Evolutionary conservation across 345 rosid species (phyloP).

Genomic region (Aurinia saxatilis): DNA sequence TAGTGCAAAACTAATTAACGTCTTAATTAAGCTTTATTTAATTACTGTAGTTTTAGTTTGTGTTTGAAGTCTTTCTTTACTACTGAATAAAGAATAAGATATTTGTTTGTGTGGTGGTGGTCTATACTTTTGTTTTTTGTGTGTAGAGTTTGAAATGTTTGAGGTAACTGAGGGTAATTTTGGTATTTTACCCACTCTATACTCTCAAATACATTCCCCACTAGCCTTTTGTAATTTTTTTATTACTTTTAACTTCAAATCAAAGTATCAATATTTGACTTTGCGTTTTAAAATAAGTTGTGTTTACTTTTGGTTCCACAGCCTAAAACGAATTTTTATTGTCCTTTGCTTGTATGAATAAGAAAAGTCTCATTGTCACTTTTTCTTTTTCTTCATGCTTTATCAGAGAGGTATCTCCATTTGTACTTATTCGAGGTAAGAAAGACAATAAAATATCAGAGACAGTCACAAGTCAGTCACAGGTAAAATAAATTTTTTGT

Average conservation of each 20-base stretch:
- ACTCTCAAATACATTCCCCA: background rate
- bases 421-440: constrained; percentile 10
- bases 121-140: background rate
- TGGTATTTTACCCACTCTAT: background rate
- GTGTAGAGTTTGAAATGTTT: background rate
- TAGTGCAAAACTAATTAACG: constrained; percentile 9
- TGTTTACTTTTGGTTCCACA: constrained; percentile 1
- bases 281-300: background rate
- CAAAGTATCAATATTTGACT: constrained; percentile 19
- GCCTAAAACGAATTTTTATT: background rate
- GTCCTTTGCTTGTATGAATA: constrained; percentile 21
- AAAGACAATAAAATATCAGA: background rate
- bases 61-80: background rate
- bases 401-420: constrained; percentile 1
- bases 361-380: constrained; percentile 18
- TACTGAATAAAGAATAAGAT: constrained; percentile 11
- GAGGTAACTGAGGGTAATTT: background rate
- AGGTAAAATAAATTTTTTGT: background rate
- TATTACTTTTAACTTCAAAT: background rate
- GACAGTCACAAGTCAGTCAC: background rate
- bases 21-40: background rate
- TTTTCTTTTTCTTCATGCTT: constrained; percentile 16
- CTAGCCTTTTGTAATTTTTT: background rate
- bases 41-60: background rate
- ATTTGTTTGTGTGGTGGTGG: background rate